These are phyloP conservation scores for Pezicula radicicola DNA, from an alignment of 2,329 filamentous ascomycete genomes.

Conservation along the genomic window DNA sequence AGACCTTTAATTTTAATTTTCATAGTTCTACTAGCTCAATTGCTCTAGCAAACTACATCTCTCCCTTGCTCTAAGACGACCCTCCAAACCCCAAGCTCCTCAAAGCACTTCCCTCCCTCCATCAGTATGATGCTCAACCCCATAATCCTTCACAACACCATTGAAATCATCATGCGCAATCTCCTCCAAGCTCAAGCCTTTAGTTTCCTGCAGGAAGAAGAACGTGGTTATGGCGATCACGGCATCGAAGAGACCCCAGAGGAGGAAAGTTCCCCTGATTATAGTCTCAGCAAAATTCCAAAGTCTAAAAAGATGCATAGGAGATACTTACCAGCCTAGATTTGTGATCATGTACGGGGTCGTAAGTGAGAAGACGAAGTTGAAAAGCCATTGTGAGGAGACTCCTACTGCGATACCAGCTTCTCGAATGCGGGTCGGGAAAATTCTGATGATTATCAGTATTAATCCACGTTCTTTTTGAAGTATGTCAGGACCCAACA, in stretches of 20 bases:
- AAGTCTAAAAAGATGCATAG: too few relatives aligned
- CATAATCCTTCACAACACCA: background rate
- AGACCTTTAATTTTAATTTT: too few relatives aligned
- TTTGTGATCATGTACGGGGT: slow-evolving; percentile 48
- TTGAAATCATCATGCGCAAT: slow-evolving; percentile 22
- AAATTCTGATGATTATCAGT: slow-evolving; percentile 36
- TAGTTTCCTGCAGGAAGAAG: slow-evolving; percentile 63
- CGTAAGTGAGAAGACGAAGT: slow-evolving; percentile 45
- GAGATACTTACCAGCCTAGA: slow-evolving; percentile 33
- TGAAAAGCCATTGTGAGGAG: slow-evolving; percentile 48
- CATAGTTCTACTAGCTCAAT: too few relatives aligned
- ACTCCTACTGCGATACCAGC: slow-evolving; percentile 47
- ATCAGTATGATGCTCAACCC: background rate
- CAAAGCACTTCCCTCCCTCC: too few relatives aligned
- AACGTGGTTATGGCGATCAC: slow-evolving; percentile 40
- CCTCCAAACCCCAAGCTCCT: too few relatives aligned
- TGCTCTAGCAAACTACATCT: too few relatives aligned
- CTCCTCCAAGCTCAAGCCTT: slow-evolving; percentile 65
- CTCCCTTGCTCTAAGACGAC: too few relatives aligned
- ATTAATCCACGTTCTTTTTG: background rate
- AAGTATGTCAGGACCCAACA: slow-evolving; percentile 18
- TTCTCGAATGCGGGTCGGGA: slow-evolving; percentile 47
- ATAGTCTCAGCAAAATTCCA: background rate
- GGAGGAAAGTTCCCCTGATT: slow-evolving; percentile 34
- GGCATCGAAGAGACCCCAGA: slow-evolving; percentile 42